Percentiles rank a stretch among this genome's conserved stretches.
Conservation (phyloP, 495 filamentous ascomycete genomes). For the Talaromyces proteolyticus region DNA sequence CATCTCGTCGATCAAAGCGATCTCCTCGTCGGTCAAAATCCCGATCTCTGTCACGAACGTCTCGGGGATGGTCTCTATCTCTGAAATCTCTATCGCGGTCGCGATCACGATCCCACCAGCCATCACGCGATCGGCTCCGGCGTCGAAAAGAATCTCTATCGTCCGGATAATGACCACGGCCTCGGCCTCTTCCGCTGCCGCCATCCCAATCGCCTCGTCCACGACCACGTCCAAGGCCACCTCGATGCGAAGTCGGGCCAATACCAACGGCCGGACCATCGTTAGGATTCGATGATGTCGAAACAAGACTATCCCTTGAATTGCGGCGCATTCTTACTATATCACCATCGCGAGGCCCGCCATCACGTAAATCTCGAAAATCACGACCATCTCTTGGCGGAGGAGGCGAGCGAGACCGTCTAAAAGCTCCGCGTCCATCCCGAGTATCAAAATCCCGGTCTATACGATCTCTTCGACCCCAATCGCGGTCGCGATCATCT, state of each 20-base stretch:
- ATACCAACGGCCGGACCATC: constrained; percentile 50
- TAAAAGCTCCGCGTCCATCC: constrained; percentile 31
- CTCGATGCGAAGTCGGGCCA: constrained; percentile 45
- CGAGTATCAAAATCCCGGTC: constrained; percentile 39
- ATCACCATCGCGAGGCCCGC: constrained; percentile 31
- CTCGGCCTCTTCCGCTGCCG: constrained; percentile 42
- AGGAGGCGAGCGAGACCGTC: constrained; percentile 35
- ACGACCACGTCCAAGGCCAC: constrained; percentile 53
- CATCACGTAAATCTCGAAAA: constrained; percentile 44
- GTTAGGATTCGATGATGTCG: constrained; percentile 61
- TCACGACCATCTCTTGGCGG: constrained; percentile 28
- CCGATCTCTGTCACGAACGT: constrained; percentile 20
- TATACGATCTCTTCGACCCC: constrained; percentile 25
- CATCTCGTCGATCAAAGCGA: constrained; percentile 42
- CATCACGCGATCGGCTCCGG: constrained; percentile 66
- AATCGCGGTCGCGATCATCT: constrained; percentile 23
- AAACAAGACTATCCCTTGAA: constrained; percentile 58
- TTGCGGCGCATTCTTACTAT: constrained; percentile 47
- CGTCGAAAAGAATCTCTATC: constrained; percentile 53
- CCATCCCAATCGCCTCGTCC: constrained; percentile 65
- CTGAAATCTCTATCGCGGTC: constrained; percentile 31
- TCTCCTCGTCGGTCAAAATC: constrained; percentile 30
- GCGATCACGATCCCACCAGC: constrained; percentile 43
- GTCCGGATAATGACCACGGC: constrained; percentile 47
- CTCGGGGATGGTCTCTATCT: constrained; percentile 33